Percentiles rank a stretch among this genome's conserved stretches.
Conservation (phyloP, 176 grass and related monocot genomes). For the Themeda triandra region DNA sequence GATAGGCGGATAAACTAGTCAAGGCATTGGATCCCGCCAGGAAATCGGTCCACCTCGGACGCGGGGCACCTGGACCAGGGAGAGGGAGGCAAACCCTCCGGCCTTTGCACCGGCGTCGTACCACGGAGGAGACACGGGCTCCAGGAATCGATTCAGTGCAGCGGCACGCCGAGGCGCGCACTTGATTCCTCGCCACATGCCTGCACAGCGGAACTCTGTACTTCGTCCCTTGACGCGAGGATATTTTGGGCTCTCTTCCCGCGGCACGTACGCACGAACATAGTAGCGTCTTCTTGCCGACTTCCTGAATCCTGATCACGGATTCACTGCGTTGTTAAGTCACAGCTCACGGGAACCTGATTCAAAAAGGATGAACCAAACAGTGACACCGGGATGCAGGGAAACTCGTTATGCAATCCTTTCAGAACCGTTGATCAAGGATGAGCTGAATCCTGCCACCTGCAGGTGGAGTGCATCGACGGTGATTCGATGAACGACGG, state of each 20-base stretch:
- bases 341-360: no score
- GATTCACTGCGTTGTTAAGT: not conserved
- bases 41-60: not conserved
- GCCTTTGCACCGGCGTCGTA: slow-evolving; percentile 31
- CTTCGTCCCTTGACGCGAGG: not conserved
- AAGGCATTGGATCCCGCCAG: slow-evolving; percentile 41
- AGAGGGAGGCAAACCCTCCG: not conserved
- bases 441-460: not conserved
- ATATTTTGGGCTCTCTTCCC: not conserved
- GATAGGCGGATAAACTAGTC: not conserved
- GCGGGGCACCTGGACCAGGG: not conserved
- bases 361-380: no score
- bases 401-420: no score
- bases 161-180: slow-evolving; percentile 19
- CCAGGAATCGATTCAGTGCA: slow-evolving; percentile 23
- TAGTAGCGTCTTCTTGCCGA: not conserved
- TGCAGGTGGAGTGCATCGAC: no score
- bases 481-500: no score
- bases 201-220: not conserved
- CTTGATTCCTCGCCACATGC: slow-evolving; percentile 30
- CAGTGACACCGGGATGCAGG: no score
- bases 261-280: not conserved
- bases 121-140: slow-evolving; percentile 21
- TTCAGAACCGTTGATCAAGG: no score
- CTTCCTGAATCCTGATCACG: not conserved